Percentiles rank a stretch among this genome's conserved stretches.
Evolutionary conservation across 2,329 filamentous ascomycete species (phyloP).

Genomic region (Talaromyces marneffei): DNA sequence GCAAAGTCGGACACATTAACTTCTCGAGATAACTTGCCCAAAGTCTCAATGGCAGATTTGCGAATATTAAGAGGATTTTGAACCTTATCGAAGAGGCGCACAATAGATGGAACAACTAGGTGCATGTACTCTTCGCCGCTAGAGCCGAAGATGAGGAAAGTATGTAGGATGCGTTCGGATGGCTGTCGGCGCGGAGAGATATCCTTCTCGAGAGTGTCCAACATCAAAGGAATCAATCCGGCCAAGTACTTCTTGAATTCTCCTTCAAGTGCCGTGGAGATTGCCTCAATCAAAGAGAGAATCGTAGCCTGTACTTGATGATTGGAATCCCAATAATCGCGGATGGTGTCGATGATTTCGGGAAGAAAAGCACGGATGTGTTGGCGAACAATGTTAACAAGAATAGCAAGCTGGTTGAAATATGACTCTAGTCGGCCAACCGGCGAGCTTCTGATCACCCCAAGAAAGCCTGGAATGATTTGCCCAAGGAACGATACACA

Average conservation of each 20-base stretch:
- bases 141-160: conserved; percentile 90
- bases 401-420: conserved; percentile 89
- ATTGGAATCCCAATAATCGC: conserved; percentile 83
- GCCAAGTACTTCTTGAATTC: conserved; percentile 98
- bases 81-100: conserved; percentile 86
- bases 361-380: conserved; percentile 89
- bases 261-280: conserved; percentile 86
- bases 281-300: conserved; percentile 83
- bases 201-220: conserved; percentile 87
- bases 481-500: conserved; percentile 91
- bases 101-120: conserved; percentile 91
- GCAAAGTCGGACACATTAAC: conserved; percentile 97
- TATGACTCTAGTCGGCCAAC: conserved; percentile 81
- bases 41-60: conserved; percentile 86
- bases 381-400: conserved; percentile 92
- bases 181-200: conserved; percentile 66
- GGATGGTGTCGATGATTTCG: conserved; percentile 76
- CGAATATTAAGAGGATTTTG: conserved; percentile 73
- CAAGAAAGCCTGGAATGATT: conserved; percentile 89
- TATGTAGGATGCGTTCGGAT: conserved; percentile 86
- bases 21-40: conserved; percentile 88
- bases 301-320: conserved; percentile 84
- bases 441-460: conserved; percentile 78
- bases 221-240: conserved; percentile 82
- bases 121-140: conserved; percentile 99